Evolutionary conservation across 169 alveolate genomes (phyloP).

Genomic region (Blepharisma undulans): DNA sequence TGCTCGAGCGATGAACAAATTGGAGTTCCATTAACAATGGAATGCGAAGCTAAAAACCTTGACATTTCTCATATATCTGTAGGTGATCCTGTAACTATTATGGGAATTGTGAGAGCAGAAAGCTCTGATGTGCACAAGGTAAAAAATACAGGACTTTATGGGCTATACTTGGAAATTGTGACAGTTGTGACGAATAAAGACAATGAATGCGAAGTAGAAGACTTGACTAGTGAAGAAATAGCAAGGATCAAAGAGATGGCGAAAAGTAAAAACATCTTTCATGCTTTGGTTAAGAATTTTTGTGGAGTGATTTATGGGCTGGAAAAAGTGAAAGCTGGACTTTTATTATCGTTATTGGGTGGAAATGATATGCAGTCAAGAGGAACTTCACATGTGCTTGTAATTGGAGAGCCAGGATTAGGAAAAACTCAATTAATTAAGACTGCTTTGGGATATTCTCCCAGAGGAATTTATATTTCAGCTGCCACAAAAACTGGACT

Average conservation of each 20-base stretch:
- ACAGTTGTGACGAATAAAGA: neutral
- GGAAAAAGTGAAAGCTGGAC: slow-evolving; percentile 80
- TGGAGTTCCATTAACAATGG: slow-evolving; percentile 15
- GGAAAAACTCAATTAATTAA: slow-evolving; percentile 92
- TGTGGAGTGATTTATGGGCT: slow-evolving; percentile 81
- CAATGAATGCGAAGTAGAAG: neutral
- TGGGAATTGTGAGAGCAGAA: slow-evolving; percentile 30
- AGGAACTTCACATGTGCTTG: slow-evolving; percentile 82
- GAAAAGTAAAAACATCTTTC: slow-evolving; percentile 56
- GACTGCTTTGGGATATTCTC: slow-evolving; percentile 76
- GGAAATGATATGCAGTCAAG: slow-evolving; percentile 64
- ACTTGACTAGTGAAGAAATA: slow-evolving; percentile 44
- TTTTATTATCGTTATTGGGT: slow-evolving; percentile 68
- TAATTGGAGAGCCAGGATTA: slow-evolving; percentile 96
- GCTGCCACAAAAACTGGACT: slow-evolving; percentile 89
- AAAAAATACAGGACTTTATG: slow-evolving; percentile 31
- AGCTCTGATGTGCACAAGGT: neutral
- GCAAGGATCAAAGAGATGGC: slow-evolving; percentile 48
- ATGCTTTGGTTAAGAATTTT: slow-evolving; percentile 59
- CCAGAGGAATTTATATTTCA: slow-evolving; percentile 66
- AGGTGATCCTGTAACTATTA: slow-evolving; percentile 33
- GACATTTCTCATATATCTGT: slow-evolving; percentile 17
- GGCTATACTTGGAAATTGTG: slow-evolving; percentile 11
- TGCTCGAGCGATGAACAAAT: neutral
- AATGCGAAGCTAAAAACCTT: slow-evolving; percentile 7